Evolutionary conservation across 1,139 yeast species (phyloP).

Genomic region (Hyphopichia pseudoburtonii): DNA sequence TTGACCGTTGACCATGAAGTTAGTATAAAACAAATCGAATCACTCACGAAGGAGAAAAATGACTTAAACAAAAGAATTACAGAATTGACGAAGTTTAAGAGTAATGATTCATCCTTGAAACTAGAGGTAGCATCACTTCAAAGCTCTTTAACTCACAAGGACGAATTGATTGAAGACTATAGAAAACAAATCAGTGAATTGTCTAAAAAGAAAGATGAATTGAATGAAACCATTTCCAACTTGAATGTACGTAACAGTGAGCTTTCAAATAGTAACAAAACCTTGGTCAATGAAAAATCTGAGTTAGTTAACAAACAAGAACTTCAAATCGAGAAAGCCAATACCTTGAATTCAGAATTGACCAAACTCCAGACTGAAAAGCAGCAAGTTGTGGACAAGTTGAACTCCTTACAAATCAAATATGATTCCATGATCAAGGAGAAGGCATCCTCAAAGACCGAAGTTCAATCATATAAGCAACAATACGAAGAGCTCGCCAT

Average conservation of each 20-base stretch:
- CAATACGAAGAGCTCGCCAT: slow-evolving; percentile 78
- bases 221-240: slow-evolving; percentile 41
- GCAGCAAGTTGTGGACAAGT: slow-evolving; percentile 50
- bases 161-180: slow-evolving; percentile 46
- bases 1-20: slow-evolving; percentile 10
- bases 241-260: slow-evolving; percentile 45
- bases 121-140: slow-evolving; percentile 42
- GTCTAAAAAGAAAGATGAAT: slow-evolving; percentile 33
- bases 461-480: slow-evolving; percentile 58
- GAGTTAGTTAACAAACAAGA: slow-evolving; percentile 42
- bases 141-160: slow-evolving; percentile 45
- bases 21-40: slow-evolving; percentile 21
- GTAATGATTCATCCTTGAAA: slow-evolving; percentile 41
- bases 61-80: slow-evolving; percentile 26
- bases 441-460: slow-evolving; percentile 50
- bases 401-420: slow-evolving; percentile 52
- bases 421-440: slow-evolving; percentile 48
- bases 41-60: slow-evolving; percentile 24
- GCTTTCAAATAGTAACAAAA: slow-evolving; percentile 34
- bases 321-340: slow-evolving; percentile 34
- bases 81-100: slow-evolving; percentile 33
- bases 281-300: slow-evolving; percentile 36
- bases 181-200: slow-evolving; percentile 38
- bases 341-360: slow-evolving; percentile 30
- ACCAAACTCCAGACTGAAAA: slow-evolving; percentile 49